Percentiles rank a stretch among this genome's conserved stretches.
Evolutionary conservation across 176 grass and related monocot genomes (phyloP).

Genomic region (Phoenix roebelenii): DNA sequence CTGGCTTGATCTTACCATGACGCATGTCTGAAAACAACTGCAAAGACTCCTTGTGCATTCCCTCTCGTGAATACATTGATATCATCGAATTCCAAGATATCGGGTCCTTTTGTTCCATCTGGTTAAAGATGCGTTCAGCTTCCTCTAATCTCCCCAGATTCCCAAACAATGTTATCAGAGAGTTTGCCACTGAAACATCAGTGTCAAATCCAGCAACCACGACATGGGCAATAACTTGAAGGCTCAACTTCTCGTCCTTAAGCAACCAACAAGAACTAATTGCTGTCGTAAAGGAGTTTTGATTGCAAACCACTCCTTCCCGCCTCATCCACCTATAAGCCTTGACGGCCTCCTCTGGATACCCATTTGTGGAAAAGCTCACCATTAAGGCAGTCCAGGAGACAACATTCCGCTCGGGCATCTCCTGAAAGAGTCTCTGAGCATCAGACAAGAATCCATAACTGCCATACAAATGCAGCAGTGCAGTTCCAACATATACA

Average conservation of each 20-base stretch:
- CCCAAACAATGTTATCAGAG: constrained; percentile 66
- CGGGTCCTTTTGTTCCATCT: constrained; percentile 28
- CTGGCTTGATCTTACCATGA: constrained; percentile 10
- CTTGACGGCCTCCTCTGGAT: constrained; percentile 23
- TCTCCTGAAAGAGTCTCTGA: constrained; percentile 40
- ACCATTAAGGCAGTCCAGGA: constrained; percentile 72
- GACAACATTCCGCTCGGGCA: constrained; percentile 51
- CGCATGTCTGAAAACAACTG: constrained; percentile 36
- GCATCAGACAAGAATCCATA: constrained; percentile 24
- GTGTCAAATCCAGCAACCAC: constrained; percentile 41
- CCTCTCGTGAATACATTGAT: constrained; percentile 46
- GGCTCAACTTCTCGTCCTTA: constrained; percentile 31
- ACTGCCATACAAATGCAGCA: constrained; percentile 63
- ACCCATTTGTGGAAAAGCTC: constrained; percentile 39
- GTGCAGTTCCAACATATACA: constrained; percentile 56
- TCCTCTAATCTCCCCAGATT: constrained; percentile 35
- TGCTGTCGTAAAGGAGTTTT: constrained; percentile 43
- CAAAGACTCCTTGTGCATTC: constrained; percentile 33
- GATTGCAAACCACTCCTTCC: constrained; percentile 49
- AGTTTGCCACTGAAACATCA: constrained; percentile 53
- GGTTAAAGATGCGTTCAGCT: constrained; percentile 43
- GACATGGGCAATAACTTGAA: constrained; percentile 58
- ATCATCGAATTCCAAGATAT: constrained; percentile 77
- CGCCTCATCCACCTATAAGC: constrained; percentile 48
- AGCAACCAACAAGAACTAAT: constrained; percentile 46